These are phyloP conservation scores for Blastobotrys petasosporus DNA, from an alignment of 1,139 yeast genomes.

Conservation along the genomic window DNA sequence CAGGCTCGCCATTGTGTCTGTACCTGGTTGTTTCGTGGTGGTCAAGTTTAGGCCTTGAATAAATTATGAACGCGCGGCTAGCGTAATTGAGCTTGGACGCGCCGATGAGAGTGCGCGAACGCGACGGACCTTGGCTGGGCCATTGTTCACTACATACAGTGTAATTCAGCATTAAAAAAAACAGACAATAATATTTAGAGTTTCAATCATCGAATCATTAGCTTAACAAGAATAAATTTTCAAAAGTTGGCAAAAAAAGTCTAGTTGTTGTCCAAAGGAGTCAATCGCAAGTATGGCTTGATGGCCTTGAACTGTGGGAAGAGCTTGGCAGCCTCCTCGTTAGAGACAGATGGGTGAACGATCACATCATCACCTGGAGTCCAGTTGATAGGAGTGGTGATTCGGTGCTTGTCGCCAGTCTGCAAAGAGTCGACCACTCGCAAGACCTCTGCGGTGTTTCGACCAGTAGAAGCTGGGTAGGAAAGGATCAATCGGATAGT, in stretches of 20 bases:
- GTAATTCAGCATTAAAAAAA: too few relatives aligned
- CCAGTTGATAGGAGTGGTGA: slow-evolving; percentile 86
- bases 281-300: slow-evolving; percentile 70
- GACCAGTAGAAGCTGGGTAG: slow-evolving; percentile 82
- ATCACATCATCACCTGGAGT: slow-evolving; percentile 81
- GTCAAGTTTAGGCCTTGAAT: neutral
- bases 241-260: neutral
- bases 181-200: too few relatives aligned
- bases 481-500: slow-evolving; percentile 65
- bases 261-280: slow-evolving; percentile 35
- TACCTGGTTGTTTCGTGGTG: neutral
- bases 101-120: too few relatives aligned
- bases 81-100: neutral
- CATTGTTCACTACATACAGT: too few relatives aligned
- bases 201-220: neutral
- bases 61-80: neutral
- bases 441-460: slow-evolving; percentile 82
- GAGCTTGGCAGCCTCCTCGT: slow-evolving; percentile 64
- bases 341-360: slow-evolving; percentile 65
- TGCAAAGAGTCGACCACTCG: slow-evolving; percentile 78
- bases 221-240: neutral
- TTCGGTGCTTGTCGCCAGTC: slow-evolving; percentile 61
- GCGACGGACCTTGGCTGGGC: too few relatives aligned
- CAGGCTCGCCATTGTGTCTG: slow-evolving; percentile 2
- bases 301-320: slow-evolving; percentile 73